Conservation (phyloP, 2,329 filamentous ascomycete species). For the Colletotrichum chrysophilum region DNA sequence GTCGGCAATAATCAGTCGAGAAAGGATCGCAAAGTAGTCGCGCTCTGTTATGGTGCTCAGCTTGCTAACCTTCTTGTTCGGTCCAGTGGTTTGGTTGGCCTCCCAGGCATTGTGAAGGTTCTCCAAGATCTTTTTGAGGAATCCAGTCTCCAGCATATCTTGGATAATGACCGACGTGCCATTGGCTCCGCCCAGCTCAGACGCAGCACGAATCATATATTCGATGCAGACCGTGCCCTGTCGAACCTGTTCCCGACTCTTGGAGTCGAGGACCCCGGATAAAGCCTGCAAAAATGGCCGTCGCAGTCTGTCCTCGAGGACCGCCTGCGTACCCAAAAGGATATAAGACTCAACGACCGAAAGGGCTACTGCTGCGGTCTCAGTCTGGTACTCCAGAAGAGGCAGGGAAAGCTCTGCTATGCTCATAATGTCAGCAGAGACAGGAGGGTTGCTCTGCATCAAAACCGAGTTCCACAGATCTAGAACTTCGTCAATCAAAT, state of each 20-base stretch:
- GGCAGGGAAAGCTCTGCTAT: slow-evolving; percentile 69
- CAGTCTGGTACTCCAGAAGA: slow-evolving; percentile 69
- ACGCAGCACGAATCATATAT: slow-evolving; percentile 66
- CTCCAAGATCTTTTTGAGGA: slow-evolving; percentile 68
- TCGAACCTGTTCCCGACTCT: slow-evolving; percentile 62
- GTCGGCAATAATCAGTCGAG: slow-evolving; percentile 76
- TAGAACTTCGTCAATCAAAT: slow-evolving; percentile 89
- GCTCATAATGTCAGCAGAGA: slow-evolving; percentile 65
- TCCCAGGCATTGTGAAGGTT: slow-evolving; percentile 73
- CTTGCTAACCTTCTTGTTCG: slow-evolving; percentile 71
- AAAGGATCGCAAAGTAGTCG: slow-evolving; percentile 84
- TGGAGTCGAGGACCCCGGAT: slow-evolving; percentile 54
- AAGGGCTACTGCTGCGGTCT: slow-evolving; percentile 66
- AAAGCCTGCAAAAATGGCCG: slow-evolving; percentile 55
- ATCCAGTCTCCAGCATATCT: slow-evolving; percentile 68
- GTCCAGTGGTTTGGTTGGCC: slow-evolving; percentile 82
- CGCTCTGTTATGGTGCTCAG: slow-evolving; percentile 80
- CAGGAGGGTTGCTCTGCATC: slow-evolving; percentile 66
- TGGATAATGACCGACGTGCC: slow-evolving; percentile 68
- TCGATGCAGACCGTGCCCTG: slow-evolving; percentile 68
- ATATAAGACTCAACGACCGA: slow-evolving; percentile 75
- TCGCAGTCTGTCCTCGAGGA: slow-evolving; percentile 62
- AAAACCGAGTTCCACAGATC: slow-evolving; percentile 86
- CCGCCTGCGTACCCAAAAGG: slow-evolving; percentile 70
- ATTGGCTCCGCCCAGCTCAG: slow-evolving; percentile 63